phyloP scores from a whole-genome alignment of 169 alveolate species.

The Pseudocohnilembus persalinus region DNA sequence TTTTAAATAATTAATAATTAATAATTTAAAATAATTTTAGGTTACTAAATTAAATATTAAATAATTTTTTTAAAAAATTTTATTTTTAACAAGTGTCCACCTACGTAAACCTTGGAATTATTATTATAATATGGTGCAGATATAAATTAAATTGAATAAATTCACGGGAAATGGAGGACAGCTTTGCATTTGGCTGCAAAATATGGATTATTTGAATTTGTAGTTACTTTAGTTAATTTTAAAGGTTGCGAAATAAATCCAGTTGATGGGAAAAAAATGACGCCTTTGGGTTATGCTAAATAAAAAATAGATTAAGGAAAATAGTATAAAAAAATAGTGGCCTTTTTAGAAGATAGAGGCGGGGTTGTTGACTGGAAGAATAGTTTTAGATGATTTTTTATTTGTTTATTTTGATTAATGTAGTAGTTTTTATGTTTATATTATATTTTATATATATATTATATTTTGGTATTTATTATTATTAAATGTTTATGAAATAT shows the following conservation, averaged over 20 bases:
- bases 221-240: not conserved
- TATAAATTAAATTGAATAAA: conserved; percentile 11
- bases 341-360: conserved; percentile 8
- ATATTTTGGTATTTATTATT: too few species aligned
- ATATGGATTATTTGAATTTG: conserved; percentile 20
- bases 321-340: conserved; percentile 6
- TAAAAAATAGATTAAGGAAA: conserved; percentile 1
- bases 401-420: too few species aligned
- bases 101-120: conserved; percentile 7
- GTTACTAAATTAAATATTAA: too few species aligned
- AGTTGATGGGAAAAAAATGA: conserved; percentile 16
- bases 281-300: conserved; percentile 25
- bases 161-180: conserved; percentile 13
- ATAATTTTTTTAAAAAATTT: too few species aligned
- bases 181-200: conserved; percentile 23
- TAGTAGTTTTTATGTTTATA: too few species aligned
- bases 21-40: too few species aligned
- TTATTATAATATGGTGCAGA: conserved; percentile 17
- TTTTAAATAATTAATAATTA: too few species aligned
- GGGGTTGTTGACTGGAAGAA: conserved; percentile 7
- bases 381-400: too few species aligned
- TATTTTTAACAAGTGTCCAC: conserved; percentile 18
- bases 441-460: too few species aligned
- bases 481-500: too few species aligned
- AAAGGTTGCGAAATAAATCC: conserved; percentile 18